Evolutionary conservation across 441 rosid species (phyloP).

Genomic region (Manihot esculenta): DNA sequence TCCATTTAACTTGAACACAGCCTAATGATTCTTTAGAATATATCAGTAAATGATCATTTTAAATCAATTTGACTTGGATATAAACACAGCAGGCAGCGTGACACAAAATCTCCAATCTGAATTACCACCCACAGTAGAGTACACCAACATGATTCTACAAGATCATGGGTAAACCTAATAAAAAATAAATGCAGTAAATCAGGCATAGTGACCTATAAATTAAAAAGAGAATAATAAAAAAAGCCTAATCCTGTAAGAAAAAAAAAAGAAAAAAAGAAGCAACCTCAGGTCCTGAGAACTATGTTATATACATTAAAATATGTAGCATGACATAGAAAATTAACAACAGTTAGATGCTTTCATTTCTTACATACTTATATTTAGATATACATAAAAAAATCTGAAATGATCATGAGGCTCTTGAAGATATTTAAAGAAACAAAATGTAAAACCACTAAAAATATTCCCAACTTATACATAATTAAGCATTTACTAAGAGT

Average conservation of each 20-base stretch:
- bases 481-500: neutral
- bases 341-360: neutral
- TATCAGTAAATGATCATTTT: neutral
- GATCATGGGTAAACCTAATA: neutral
- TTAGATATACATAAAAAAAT: neutral
- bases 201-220: neutral
- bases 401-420: neutral
- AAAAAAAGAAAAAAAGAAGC: neutral
- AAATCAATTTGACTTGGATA: neutral
- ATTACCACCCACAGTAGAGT: neutral
- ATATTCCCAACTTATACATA: neutral
- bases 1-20: neutral
- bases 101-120: neutral
- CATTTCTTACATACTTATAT: neutral
- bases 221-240: neutral
- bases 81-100: neutral
- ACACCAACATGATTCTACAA: neutral
- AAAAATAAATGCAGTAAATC: neutral
- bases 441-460: neutral
- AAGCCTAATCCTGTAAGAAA: neutral
- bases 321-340: neutral
- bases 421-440: neutral
- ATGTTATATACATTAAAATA: neutral
- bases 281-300: neutral
- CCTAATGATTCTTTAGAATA: neutral